Conservation (phyloP, 192 early-diverging fungal genomes). For the Coemansia sp. region DNA sequence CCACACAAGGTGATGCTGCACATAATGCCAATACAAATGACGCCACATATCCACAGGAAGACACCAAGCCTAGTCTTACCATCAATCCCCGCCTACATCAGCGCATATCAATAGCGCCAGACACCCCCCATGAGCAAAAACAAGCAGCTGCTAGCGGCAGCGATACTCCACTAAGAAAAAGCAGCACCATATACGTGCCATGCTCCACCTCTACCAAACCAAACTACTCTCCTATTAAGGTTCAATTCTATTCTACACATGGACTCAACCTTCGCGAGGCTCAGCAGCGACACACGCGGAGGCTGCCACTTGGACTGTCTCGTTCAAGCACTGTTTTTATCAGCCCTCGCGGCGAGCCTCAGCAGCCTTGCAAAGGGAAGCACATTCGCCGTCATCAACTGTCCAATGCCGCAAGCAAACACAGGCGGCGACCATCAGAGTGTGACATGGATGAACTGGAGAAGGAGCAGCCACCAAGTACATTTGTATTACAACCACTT, state of each 20-base stretch:
- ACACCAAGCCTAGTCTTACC: neutral
- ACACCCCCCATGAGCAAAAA: neutral
- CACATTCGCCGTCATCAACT: conserved; percentile 23
- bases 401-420: neutral
- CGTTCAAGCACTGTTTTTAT: conserved; percentile 15
- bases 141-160: neutral
- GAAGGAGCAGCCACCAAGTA: neutral
- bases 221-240: neutral
- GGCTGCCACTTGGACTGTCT: conserved; percentile 10
- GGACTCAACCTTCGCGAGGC: neutral
- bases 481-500: conserved; percentile 12
- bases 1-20: neutral
- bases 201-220: neutral
- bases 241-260: neutral
- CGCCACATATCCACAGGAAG: neutral
- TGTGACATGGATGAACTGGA: neutral
- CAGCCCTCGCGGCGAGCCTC: neutral
- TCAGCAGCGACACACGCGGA: neutral
- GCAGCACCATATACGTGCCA: neutral
- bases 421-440: neutral
- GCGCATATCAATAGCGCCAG: neutral
- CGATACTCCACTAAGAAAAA: neutral
- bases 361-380: conserved; percentile 4
- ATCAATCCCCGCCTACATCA: neutral
- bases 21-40: neutral